Percentiles rank a stretch among this genome's conserved stretches.
These are phyloP conservation scores for Boletellus ananas DNA, from an alignment of 768 basidiomycete species.

Conservation along the genomic window DNA sequence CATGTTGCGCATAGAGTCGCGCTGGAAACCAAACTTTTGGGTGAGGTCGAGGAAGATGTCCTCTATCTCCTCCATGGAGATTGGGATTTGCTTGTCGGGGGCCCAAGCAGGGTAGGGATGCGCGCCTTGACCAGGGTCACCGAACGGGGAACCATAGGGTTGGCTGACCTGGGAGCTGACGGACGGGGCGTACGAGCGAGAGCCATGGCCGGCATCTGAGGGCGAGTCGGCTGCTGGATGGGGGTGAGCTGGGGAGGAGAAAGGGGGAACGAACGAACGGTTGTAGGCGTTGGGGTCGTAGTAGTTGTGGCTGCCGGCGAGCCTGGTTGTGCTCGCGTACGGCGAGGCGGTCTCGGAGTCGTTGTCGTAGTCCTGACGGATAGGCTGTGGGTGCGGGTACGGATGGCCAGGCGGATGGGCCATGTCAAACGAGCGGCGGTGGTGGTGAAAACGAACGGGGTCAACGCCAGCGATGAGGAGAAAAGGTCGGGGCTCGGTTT, in stretches of 20 bases:
- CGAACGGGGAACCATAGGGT: slow-evolving; percentile 56
- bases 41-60: slow-evolving; percentile 97
- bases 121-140: slow-evolving; percentile 48
- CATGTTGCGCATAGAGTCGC: slow-evolving; percentile 95
- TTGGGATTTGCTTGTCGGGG: slow-evolving; percentile 87
- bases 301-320: slow-evolving; percentile 43
- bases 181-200: slow-evolving; percentile 52
- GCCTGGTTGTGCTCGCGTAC: slow-evolving; percentile 56
- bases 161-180: slow-evolving; percentile 59
- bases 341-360: slow-evolving; percentile 54
- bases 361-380: slow-evolving; percentile 39
- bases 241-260: not conserved
- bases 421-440: slow-evolving; percentile 29
- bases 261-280: slow-evolving; percentile 9
- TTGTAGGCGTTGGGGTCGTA: slow-evolving; percentile 27
- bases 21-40: slow-evolving; percentile 98
- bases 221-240: slow-evolving; percentile 19
- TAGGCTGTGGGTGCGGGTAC: slow-evolving; percentile 27
- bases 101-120: slow-evolving; percentile 96
- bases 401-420: slow-evolving; percentile 40
- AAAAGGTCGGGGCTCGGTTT: slow-evolving; percentile 8
- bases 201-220: slow-evolving; percentile 31
- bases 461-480: slow-evolving; percentile 28
- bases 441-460: slow-evolving; percentile 9
- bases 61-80: slow-evolving; percentile 97